Conservation (phyloP, 2,329 filamentous ascomycete species). For the Talaromyces sp. region DNA sequence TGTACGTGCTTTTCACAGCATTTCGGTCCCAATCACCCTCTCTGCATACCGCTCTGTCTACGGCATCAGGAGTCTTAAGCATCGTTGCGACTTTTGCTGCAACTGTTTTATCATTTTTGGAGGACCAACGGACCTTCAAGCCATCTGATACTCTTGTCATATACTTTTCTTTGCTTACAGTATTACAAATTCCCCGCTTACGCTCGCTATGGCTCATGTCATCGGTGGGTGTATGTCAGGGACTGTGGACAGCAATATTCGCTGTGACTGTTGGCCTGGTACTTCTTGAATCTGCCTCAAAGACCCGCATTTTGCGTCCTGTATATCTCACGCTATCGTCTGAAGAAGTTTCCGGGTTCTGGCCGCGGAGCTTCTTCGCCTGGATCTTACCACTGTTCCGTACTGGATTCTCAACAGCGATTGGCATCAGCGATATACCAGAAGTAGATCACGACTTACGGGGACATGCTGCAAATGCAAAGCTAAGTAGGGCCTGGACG, state of each 20-base stretch:
- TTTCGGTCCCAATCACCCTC: constrained; percentile 31
- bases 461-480: not conserved
- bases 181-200: constrained; percentile 42
- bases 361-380: constrained; percentile 46
- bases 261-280: constrained; percentile 41
- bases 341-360: constrained; percentile 49
- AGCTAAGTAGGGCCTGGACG: not conserved
- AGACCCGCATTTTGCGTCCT: constrained; percentile 39
- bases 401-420: constrained; percentile 43
- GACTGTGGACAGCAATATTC: constrained; percentile 31
- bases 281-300: constrained; percentile 43
- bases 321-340: not conserved
- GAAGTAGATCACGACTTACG: constrained; percentile 10
- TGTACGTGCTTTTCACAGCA: constrained; percentile 40
- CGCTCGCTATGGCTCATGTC: constrained; percentile 39
- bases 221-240: constrained; percentile 15
- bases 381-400: constrained; percentile 51
- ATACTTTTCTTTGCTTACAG: constrained; percentile 43
- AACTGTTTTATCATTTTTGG: constrained; percentile 28
- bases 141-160: constrained; percentile 32
- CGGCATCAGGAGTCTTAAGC: not conserved
- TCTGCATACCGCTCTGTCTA: constrained; percentile 5
- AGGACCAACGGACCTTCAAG: constrained; percentile 29
- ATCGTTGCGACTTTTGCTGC: constrained; percentile 25
- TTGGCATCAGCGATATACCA: constrained; percentile 44